Percentiles rank a stretch among this genome's conserved stretches.
Evolutionary conservation across 805 yeast genomes (phyloP).

Genomic region (Metschnikowia shivogae): DNA sequence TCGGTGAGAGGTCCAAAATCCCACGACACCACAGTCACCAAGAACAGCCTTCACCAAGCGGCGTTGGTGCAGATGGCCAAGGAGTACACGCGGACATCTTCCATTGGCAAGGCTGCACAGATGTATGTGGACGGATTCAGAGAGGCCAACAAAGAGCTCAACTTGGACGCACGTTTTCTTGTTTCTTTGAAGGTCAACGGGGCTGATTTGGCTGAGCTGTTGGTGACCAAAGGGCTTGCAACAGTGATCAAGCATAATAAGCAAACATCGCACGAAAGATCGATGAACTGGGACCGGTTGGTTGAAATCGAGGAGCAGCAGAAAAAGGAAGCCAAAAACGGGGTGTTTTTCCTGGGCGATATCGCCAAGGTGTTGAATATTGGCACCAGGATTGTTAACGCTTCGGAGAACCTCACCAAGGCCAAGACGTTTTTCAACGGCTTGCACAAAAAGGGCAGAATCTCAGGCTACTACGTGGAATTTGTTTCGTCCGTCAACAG

Average conservation of each 20-base stretch:
- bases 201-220: constrained; percentile 56
- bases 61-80: constrained; percentile 61
- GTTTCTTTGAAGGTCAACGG: constrained; percentile 49
- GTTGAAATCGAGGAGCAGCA: constrained; percentile 67
- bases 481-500: constrained; percentile 66
- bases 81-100: constrained; percentile 65
- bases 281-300: constrained; percentile 73
- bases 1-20: constrained; percentile 73
- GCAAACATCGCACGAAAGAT: constrained; percentile 61
- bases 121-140: constrained; percentile 62
- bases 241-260: constrained; percentile 75
- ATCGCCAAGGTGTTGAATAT: constrained; percentile 47
- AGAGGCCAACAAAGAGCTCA: constrained; percentile 49
- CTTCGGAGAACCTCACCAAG: constrained; percentile 67
- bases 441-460: constrained; percentile 58
- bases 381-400: constrained; percentile 65
- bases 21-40: constrained; percentile 47
- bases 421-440: constrained; percentile 73
- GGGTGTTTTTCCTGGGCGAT: constrained; percentile 53
- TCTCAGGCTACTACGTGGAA: constrained; percentile 66
- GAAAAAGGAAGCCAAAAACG: constrained; percentile 47
- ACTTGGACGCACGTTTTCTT: constrained; percentile 60
- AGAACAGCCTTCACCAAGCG: constrained; percentile 35
- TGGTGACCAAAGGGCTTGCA: constrained; percentile 68
- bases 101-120: constrained; percentile 68